Evolutionary conservation across 495 filamentous ascomycete genomes (phyloP), one percentile per base, ranked within the genome.

Genomic region (Xylaria bambusicola): DNA sequence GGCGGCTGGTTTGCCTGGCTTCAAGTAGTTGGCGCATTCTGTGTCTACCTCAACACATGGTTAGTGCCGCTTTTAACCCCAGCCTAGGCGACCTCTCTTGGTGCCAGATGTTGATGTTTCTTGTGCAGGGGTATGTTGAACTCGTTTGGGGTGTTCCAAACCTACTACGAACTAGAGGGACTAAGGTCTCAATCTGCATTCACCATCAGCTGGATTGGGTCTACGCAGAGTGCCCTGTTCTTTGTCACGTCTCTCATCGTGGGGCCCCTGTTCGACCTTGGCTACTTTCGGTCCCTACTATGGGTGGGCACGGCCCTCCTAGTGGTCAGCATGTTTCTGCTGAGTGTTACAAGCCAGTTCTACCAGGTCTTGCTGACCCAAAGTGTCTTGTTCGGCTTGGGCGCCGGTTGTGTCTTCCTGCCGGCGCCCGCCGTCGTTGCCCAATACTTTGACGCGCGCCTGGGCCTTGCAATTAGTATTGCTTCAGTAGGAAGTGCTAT

Each of bases 81-180:
- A n/a, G n/a, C n/a, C n/a, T n/a, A n/a, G n/a, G n/a, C n/a, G n/a
- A n/a, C n/a, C 29, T 10, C 29, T 5, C 29, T 33, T 33, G 10
- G 5, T 33, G 6, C 40, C 6, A 17, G 41, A 1, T 26, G 5
- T 20, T 12, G 26, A 44, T 13, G 9, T 47, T 10, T 21, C 36
- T 26, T 49, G 24, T 6, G n/a, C n/a, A 66, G 86, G 86, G 88
- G 87, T 13, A 83, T 85, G 50, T 84, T 88, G 57, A 85, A 85
- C 61, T 83, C 80, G 40, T 91, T 88, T 63, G 87, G 88, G 1
- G 80, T 88, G 2, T 91, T 89, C 61, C 86, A 92, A 62, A 80
- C 81, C 3, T 89, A 88, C 70, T 90, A 91, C 62, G 78, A 80
- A 1, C 66, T 75, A 3, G 70, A 73, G 3, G 63, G 80, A 8